These are phyloP conservation scores for Dicorynia guianensis DNA, from an alignment of 306 rosid genomes.

Conservation along the genomic window DNA sequence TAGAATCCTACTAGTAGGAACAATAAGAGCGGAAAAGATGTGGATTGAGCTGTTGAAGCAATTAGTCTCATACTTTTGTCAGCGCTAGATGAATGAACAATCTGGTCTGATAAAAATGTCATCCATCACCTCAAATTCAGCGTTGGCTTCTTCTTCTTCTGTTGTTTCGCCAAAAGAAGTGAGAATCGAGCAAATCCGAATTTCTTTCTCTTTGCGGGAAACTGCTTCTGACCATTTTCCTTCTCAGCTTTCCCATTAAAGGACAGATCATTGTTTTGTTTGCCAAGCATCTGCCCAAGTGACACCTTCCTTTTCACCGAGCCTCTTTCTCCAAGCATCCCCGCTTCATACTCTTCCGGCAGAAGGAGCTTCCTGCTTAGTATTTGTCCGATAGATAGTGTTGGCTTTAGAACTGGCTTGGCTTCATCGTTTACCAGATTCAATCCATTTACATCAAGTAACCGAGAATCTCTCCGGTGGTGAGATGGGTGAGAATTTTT, in stretches of 20 bases:
- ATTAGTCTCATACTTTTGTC: not conserved
- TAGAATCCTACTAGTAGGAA: not conserved
- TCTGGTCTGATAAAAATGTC: slow-evolving; percentile 1
- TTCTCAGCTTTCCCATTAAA: slow-evolving; percentile 55
- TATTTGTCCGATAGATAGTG: slow-evolving; percentile 89
- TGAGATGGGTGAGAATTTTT: slow-evolving; percentile 66
- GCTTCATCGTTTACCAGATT: slow-evolving; percentile 55
- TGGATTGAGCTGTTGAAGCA: not conserved
- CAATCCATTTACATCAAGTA: slow-evolving; percentile 61
- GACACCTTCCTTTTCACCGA: slow-evolving; percentile 75
- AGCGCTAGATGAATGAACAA: slow-evolving; percentile 19
- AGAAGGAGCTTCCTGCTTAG: slow-evolving; percentile 79
- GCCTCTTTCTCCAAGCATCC: slow-evolving; percentile 42
- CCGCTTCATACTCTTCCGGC: slow-evolving; percentile 66
- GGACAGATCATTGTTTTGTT: slow-evolving; percentile 59
- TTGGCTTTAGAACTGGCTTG: slow-evolving; percentile 63
- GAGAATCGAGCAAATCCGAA: slow-evolving; percentile 83
- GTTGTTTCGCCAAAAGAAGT: slow-evolving; percentile 71
- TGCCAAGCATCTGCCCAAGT: slow-evolving; percentile 87
- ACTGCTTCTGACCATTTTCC: slow-evolving; percentile 62
- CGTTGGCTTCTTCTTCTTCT: slow-evolving; percentile 79
- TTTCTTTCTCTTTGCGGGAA: slow-evolving; percentile 81
- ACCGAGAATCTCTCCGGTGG: slow-evolving; percentile 56
- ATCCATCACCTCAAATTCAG: slow-evolving; percentile 64
- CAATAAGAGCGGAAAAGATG: not conserved